Evolutionary conservation across 805 yeast species (phyloP).

Genomic region (Candida ovalis): DNA sequence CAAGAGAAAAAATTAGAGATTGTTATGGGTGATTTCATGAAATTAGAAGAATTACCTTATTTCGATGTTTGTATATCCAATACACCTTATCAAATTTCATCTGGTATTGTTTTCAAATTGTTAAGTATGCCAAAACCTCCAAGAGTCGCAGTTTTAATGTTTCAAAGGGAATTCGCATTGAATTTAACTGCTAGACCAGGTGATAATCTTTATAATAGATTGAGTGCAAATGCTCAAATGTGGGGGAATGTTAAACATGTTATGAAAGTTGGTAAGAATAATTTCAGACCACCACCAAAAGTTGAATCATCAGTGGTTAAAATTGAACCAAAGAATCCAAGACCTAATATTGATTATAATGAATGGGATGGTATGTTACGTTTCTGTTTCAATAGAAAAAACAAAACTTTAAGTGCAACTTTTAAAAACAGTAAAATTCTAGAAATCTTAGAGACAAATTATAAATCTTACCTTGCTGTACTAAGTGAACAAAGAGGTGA

Average conservation of each 20-base stretch:
- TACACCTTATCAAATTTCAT: constrained; percentile 96
- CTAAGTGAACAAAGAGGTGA: constrained; percentile 43
- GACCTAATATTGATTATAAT: constrained; percentile 89
- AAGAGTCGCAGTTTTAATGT: constrained; percentile 91
- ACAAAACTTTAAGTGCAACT: constrained; percentile 89
- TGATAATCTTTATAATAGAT: constrained; percentile 86
- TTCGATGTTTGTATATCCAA: constrained; percentile 95
- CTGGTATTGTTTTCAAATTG: constrained; percentile 91
- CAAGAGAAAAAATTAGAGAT: constrained; percentile 88
- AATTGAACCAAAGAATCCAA: constrained; percentile 84
- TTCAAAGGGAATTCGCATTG: constrained; percentile 95
- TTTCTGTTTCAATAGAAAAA: constrained; percentile 88
- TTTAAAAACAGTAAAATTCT: constrained; percentile 79
- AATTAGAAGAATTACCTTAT: constrained; percentile 82
- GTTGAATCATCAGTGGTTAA: constrained; percentile 96
- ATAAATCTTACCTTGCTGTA: constrained; percentile 65
- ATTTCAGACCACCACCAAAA: constrained; percentile 97
- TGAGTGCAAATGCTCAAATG: constrained; percentile 97
- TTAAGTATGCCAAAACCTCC: constrained; percentile 93
- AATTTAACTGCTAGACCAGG: constrained; percentile 95
- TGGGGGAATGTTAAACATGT: constrained; percentile 99
- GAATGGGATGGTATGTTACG: constrained; percentile 98
- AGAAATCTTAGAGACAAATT: constrained; percentile 82
- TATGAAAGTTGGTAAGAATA: constrained; percentile 96
- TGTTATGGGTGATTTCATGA: constrained; percentile 92